Evolutionary conservation across 2,329 filamentous ascomycete species (phyloP), one percentile per base, ranked within the genome.

Genomic region (Chaetomium sp.): DNA sequence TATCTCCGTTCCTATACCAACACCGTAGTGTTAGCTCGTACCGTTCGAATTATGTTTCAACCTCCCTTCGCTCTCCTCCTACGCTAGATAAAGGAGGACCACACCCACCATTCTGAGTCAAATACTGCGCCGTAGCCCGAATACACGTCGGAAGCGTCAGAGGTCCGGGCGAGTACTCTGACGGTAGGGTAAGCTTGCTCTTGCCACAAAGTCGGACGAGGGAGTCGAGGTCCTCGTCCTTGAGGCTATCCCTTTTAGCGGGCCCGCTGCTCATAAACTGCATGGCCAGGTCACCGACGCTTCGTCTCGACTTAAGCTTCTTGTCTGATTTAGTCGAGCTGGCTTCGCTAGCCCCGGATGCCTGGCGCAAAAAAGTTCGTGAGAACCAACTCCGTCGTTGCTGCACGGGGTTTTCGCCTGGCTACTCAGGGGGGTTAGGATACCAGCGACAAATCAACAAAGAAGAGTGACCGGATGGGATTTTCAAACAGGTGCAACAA

Each of bases 111-210:
- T 86, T 71, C 48, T 85, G 79, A 3, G 82, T 74, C 8, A 88
- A 74, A 65, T 82, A 78, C 60, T 86, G 81, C n/a, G 80, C 82
- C 7, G 81, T 83, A 8, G 85, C 84, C 45, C 84, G 81, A 49
- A 88, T 75, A 61, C 84, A 86, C 4, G 84, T 86, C 7, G 85
- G 85, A 35, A 88, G 69, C 14, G 79, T 70, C 33, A 88, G 69
- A 32, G 78, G 76, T 14, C 77, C 74, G 1, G 81, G 76, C 3
- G 82, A 73, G 62, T 85, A 81, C 52, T 84, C 81, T 3, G 72
- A 61, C 0, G 84, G 83, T 7, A 88, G 71, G 62, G 83, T 80
- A 48, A 88, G 70, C 35, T 80, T 69, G 65, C 81, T 85, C 65
- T 81, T 81, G 40, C 85, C 84, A 60, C 82, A 84, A 35, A 87